phyloP scores from a whole-genome alignment of 495 filamentous ascomycete species.

The Pseudoneurospora amorphoporcata region DNA sequence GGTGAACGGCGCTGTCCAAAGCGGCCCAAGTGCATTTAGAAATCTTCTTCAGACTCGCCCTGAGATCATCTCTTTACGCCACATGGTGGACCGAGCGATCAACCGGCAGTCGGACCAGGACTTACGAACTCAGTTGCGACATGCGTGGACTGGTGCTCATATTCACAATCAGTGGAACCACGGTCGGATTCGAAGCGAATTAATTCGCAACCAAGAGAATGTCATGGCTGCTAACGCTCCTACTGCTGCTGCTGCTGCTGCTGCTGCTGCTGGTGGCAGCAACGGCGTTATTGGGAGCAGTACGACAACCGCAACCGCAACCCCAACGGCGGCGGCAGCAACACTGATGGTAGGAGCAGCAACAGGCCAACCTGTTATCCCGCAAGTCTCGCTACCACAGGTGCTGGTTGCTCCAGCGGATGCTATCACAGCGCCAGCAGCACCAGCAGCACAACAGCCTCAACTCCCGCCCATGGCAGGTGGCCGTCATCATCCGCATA shows the following conservation, averaged over 20 bases:
- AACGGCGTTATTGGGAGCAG: background rate
- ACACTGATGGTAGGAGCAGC: background rate
- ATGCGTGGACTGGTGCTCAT: conserved; percentile 29
- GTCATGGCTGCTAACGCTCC: background rate
- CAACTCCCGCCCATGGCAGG: background rate
- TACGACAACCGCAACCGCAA: background rate
- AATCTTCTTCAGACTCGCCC: conserved; percentile 35
- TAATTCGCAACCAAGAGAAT: conserved; percentile 12
- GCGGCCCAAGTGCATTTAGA: conserved; percentile 31
- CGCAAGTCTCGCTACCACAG: background rate
- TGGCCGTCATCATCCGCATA: conserved; percentile 10
- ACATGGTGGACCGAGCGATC: conserved; percentile 31
- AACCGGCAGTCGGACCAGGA: conserved; percentile 31
- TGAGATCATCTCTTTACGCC: conserved; percentile 30
- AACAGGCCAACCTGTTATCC: background rate
- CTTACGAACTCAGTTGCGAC: conserved; percentile 30
- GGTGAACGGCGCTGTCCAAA: conserved; percentile 33
- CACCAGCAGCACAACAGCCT: background rate
- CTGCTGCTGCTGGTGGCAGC: background rate
- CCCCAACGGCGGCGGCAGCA: background rate
- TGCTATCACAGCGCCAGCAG: background rate
- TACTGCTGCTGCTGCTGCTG: background rate
- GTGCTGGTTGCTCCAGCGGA: background rate
- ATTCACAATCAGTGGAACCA: conserved; percentile 36
- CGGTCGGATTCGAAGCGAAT: conserved; percentile 17